These are phyloP conservation scores for Backusella westeae DNA, from an alignment of 192 early-diverging fungal genomes.

Conservation along the genomic window DNA sequence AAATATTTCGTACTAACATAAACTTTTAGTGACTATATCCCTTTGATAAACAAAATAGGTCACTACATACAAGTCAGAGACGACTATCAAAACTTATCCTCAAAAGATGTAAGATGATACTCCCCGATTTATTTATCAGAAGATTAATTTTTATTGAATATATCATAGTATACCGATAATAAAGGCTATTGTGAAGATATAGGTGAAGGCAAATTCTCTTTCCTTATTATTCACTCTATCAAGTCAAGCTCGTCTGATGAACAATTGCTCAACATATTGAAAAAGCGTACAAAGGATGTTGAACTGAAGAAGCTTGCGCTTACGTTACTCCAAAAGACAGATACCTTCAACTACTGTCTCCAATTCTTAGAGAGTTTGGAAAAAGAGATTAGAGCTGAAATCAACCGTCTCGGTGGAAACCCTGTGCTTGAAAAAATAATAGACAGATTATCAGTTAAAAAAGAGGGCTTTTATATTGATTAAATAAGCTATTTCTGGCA, in stretches of 20 bases:
- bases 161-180: constrained; percentile 75
- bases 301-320: constrained; percentile 90
- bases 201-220: constrained; percentile 98
- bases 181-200: constrained; percentile 99
- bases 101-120: constrained; percentile 56
- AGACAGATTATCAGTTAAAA: background rate
- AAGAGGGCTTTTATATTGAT: background rate
- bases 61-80: constrained; percentile 96
- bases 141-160: background rate
- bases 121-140: background rate
- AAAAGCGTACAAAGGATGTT: constrained; percentile 74
- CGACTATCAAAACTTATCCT: constrained; percentile 93
- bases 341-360: constrained; percentile 79
- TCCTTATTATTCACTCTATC: constrained; percentile 89
- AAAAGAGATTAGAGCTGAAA: constrained; percentile 55
- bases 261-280: constrained; percentile 83
- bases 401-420: constrained; percentile 80
- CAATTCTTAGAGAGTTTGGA: constrained; percentile 66
- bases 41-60: constrained; percentile 84
- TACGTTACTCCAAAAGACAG: constrained; percentile 69
- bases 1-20: background rate
- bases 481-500: background rate
- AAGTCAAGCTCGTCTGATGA: constrained; percentile 50
- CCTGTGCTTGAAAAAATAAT: constrained; percentile 61
- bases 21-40: constrained; percentile 64